Evolutionary conservation across 2,329 filamentous ascomycete species (phyloP), one percentile per base, ranked within the genome.

Genomic region (Escovopsis sp.): DNA sequence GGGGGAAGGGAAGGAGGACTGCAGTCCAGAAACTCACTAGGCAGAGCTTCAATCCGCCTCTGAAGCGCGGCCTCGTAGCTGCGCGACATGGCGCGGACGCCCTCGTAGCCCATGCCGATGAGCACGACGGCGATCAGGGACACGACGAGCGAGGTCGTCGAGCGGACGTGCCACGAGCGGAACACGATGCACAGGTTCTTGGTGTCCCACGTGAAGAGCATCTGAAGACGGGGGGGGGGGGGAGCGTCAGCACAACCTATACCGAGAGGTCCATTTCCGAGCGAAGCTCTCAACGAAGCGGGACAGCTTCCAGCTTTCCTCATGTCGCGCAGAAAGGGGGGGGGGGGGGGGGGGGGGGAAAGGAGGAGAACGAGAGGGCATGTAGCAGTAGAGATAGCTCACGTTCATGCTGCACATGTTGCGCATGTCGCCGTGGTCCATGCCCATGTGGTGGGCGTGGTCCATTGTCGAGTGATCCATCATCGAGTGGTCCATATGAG

Each of bases 151-250:
- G 80, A 80, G 35, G 72, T 51, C 3, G 77, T 76, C 41, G 78
- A 76, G 42, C 70, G 76, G 57, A 98, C 63, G 61, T 83, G 87
- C 90, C 90, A 98, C 60, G 78, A 75, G 48, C 70, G 71, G 68
- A 96, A 98, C 57, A 98, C 74, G 58, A 98, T 92, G 70, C 90
- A 98, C 44, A 98, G 83, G 61, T 96, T 81, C 38, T 69, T 73
- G 3, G 87, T 88, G 56, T 86, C 76, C 88, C 88, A 98, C 41
- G 86, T 96, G 66, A 98, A 98, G 46, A 96, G 76, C 88, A 94
- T 96, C 86, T 94, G 19, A 15, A 37, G 25, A 30, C 30, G 36
- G 31, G 18, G 34, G 30, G 25, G n/a, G n/a, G n/a, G n/a, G n/a
- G n/a, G n/a, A n/a, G n/a, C n/a, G n/a, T n/a, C n/a, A n/a, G n/a